These are phyloP conservation scores for Ustanciosporium gigantosporum DNA, from an alignment of 1,284 basidiomycete species.

Conservation along the genomic window DNA sequence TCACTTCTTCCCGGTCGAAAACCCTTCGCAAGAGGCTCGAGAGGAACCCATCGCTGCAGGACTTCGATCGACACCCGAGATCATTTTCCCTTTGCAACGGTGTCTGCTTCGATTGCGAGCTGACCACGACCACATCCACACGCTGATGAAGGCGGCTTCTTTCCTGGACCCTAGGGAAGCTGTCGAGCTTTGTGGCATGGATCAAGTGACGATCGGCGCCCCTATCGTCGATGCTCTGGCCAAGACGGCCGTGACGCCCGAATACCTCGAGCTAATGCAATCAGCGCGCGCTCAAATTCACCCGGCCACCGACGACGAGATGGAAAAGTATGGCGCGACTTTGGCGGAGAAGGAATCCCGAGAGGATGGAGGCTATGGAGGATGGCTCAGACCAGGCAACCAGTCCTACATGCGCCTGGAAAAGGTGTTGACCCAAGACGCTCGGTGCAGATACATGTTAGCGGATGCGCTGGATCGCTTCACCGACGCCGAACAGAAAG, in stretches of 20 bases:
- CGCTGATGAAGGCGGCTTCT: constrained; percentile 12
- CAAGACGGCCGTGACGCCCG: constrained; percentile 2
- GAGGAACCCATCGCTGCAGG: constrained; percentile 2
- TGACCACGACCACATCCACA: constrained; percentile 5
- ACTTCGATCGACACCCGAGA: constrained; percentile 1
- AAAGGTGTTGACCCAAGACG: constrained; percentile 3
- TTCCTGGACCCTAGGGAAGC: constrained; percentile 9
- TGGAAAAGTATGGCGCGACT: constrained; percentile 4
- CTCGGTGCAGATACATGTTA: constrained; percentile 12
- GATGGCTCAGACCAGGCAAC: constrained; percentile 8
- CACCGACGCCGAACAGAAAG: constrained; percentile 2
- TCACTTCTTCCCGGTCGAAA: constrained; percentile 11
- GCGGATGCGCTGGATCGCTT: constrained; percentile 14
- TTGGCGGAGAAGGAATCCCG: constrained; percentile 4
- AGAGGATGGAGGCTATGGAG: constrained; percentile 6
- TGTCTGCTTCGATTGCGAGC: constrained; percentile 4
- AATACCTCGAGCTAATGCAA: not conserved
- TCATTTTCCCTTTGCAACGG: constrained; percentile 11
- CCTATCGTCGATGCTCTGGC: constrained; percentile 8
- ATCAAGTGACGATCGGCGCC: constrained; percentile 14
- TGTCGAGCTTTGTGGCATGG: constrained; percentile 9
- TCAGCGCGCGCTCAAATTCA: constrained; percentile 1
- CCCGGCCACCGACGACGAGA: constrained; percentile 3
- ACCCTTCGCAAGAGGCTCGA: not conserved
- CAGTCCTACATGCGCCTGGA: constrained; percentile 3